phyloP scores from a whole-genome alignment of 768 basidiomycete genomes.

The Collybia sordida region DNA sequence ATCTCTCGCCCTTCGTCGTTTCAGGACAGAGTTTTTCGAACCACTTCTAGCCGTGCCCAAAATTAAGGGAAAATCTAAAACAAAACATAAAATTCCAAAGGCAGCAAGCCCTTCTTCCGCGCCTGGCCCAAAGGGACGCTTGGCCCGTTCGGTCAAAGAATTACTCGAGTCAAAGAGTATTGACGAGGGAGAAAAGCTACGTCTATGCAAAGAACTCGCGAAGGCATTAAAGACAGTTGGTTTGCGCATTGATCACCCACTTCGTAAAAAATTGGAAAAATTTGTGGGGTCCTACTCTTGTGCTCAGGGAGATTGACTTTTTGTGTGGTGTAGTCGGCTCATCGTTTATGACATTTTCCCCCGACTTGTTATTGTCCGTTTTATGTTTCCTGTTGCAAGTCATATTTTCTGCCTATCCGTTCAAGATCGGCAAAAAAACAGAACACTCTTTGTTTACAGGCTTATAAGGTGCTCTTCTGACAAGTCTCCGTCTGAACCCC shows the following conservation, averaged over 20 bases:
- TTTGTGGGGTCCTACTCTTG: slow-evolving; percentile 38
- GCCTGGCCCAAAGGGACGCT: slow-evolving; percentile 60
- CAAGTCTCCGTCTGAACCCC: slow-evolving; percentile 22
- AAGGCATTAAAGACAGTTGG: slow-evolving; percentile 51
- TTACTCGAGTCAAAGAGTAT: slow-evolving; percentile 54
- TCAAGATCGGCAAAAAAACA: neutral
- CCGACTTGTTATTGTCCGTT: neutral
- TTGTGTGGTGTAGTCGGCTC: neutral
- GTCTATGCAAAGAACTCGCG: slow-evolving; percentile 51
- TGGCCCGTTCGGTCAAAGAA: slow-evolving; percentile 67
- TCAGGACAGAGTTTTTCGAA: slow-evolving; percentile 72
- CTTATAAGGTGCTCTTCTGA: slow-evolving; percentile 3
- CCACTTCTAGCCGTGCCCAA: slow-evolving; percentile 70
- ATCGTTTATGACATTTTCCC: neutral
- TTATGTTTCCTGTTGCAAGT: neutral
- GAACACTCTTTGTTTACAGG: neutral
- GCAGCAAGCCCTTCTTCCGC: slow-evolving; percentile 33
- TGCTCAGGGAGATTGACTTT: slow-evolving; percentile 5
- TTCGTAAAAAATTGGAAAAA: slow-evolving; percentile 69
- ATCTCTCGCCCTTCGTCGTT: slow-evolving; percentile 67
- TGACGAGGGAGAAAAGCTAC: slow-evolving; percentile 43
- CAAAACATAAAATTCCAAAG: slow-evolving; percentile 49
- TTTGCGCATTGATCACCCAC: slow-evolving; percentile 60
- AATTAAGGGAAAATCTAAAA: slow-evolving; percentile 52
- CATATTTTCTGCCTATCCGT: neutral